Evolutionary conservation across 1,284 basidiomycete genomes (phyloP).

Genomic region (Coniophora puteana): DNA sequence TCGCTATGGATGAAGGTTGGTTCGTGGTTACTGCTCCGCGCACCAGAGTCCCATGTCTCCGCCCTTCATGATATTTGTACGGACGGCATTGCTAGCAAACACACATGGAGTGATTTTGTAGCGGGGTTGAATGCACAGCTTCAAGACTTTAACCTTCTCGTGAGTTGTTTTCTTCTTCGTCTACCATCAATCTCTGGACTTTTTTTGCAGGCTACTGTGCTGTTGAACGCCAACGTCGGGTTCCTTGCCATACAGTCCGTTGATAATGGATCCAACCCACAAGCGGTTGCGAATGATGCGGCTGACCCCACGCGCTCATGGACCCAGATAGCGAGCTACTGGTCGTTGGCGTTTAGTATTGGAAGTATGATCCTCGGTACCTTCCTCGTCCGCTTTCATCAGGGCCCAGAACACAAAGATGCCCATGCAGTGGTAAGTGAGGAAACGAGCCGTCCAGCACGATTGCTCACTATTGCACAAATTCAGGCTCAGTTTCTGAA

Average conservation of each 20-base stretch:
- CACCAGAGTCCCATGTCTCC: slow-evolving; percentile 35
- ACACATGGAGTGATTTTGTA: slow-evolving; percentile 25
- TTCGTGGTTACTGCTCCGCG: slow-evolving; percentile 35
- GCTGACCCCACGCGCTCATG: too few species aligned
- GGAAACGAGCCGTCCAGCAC: not conserved
- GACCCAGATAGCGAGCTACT: slow-evolving; percentile 30
- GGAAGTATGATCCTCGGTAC: slow-evolving; percentile 32
- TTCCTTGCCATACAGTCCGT: slow-evolving; percentile 33
- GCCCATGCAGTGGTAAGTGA: slow-evolving; percentile 21
- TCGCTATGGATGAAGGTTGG: slow-evolving; percentile 30
- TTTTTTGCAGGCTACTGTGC: slow-evolving; percentile 24
- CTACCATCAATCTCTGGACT: not conserved
- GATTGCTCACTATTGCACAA: slow-evolving; percentile 6
- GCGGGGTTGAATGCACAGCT: slow-evolving; percentile 23
- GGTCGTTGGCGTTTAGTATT: slow-evolving; percentile 32
- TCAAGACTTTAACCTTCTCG: slow-evolving; percentile 25
- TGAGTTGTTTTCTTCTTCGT: slow-evolving; percentile 11
- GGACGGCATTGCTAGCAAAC: slow-evolving; percentile 21
- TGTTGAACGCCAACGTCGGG: slow-evolving; percentile 33
- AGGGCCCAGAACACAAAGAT: slow-evolving; percentile 18
- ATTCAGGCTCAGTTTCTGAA: slow-evolving; percentile 15
- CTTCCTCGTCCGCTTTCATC: slow-evolving; percentile 30
- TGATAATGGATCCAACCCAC: slow-evolving; percentile 5
- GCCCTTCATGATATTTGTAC: slow-evolving; percentile 35
- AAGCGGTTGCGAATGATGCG: not conserved